Evolutionary conservation across 2,329 filamentous ascomycete species (phyloP).

Genomic region (Myriosclerotinia duriaeana): DNA sequence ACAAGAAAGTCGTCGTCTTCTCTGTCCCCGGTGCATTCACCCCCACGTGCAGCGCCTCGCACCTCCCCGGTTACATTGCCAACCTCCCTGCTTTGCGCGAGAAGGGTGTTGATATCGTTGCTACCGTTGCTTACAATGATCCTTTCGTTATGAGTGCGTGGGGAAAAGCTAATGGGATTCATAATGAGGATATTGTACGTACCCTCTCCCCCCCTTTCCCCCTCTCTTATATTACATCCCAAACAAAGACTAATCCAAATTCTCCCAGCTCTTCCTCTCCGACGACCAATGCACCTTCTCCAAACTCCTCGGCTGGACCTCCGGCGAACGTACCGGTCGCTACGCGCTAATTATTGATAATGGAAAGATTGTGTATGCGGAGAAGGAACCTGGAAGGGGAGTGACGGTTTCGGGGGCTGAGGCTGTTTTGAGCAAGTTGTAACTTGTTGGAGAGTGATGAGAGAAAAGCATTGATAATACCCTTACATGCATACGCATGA

Average conservation of each 20-base stretch:
- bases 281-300: constrained; percentile 65
- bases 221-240: background rate
- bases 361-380: constrained; percentile 66
- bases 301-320: constrained; percentile 63
- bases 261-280: constrained; percentile 59
- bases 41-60: constrained; percentile 64
- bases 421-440: constrained; percentile 39
- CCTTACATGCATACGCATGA: background rate
- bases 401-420: constrained; percentile 39
- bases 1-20: constrained; percentile 72
- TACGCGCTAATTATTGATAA: constrained; percentile 68
- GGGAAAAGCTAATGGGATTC: constrained; percentile 69
- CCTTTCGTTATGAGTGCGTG: constrained; percentile 70
- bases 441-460: background rate
- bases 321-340: constrained; percentile 59
- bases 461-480: constrained; percentile 11
- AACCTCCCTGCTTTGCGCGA: constrained; percentile 57
- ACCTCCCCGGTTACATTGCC: constrained; percentile 68
- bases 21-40: constrained; percentile 70
- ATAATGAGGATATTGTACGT: constrained; percentile 60
- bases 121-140: constrained; percentile 68
- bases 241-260: background rate
- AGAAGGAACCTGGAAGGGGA: constrained; percentile 53
- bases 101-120: constrained; percentile 69
- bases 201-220: background rate